Percentiles rank a stretch among this genome's conserved stretches.
These are phyloP conservation scores for Ophiostoma quercus DNA, from an alignment of 2,329 filamentous ascomycete species.

Conservation along the genomic window DNA sequence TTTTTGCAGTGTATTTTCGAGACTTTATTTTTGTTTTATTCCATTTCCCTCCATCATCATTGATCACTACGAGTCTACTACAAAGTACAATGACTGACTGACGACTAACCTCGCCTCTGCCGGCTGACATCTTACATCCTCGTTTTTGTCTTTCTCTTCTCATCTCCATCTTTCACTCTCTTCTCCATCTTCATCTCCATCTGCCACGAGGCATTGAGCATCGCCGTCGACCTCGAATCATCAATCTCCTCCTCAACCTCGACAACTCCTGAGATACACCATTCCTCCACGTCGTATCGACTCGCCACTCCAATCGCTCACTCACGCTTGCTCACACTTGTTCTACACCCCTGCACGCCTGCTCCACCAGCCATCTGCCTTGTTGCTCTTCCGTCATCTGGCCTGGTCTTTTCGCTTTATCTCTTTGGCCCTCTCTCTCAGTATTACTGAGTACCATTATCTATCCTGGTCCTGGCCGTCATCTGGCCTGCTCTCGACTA, in stretches of 20 bases:
- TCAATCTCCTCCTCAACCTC: too few species aligned
- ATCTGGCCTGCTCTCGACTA: background rate
- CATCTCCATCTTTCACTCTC: background rate
- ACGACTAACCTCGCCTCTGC: background rate
- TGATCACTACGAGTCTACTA: background rate
- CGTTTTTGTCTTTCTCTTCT: background rate
- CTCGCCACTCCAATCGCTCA: background rate
- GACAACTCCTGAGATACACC: background rate
- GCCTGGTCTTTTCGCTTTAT: background rate
- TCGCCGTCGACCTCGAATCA: background rate
- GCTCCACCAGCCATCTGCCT: constrained; percentile 2
- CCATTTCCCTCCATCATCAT: background rate
- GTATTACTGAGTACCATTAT: too few species aligned
- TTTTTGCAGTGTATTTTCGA: background rate
- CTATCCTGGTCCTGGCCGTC: background rate
- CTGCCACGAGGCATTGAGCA: background rate
- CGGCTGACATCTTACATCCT: background rate
- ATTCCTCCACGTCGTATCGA: background rate
- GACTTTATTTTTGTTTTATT: background rate
- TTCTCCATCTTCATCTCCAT: background rate
- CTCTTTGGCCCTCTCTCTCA: background rate
- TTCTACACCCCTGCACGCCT: constrained; percentile 6
- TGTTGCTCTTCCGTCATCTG: constrained; percentile 11
- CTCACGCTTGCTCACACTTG: background rate
- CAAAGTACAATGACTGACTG: background rate